Base-by-base conservation (phyloP, 768 basidiomycete species). In the Fistulinella prunicolor region DNA sequence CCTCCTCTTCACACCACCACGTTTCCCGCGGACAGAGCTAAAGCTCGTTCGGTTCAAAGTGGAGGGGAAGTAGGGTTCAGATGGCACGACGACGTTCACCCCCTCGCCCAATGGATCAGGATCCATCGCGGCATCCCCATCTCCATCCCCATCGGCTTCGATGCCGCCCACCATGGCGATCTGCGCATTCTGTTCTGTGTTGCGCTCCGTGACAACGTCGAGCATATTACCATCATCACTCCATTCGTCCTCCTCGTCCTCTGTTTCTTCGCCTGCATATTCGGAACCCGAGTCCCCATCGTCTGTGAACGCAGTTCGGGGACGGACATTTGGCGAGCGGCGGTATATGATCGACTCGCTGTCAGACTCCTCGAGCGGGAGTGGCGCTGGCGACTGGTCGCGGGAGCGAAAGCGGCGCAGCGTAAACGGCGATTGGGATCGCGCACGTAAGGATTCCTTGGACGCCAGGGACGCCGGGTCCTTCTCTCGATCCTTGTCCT, bases 61-160 rank as follows among this genome's bases (percentile, higher is more conserved):
- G 28, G 77, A 77, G 16, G 86, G 85, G 66, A 90, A 90, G 64
- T 89, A 89, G 2, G 89, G 88, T 54, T 90, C 86, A 4, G 81
- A 85, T 1, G 90, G 87, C 1, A 92, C 80, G 53, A 93, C 81
- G 44, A 94, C 85, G 58, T 93, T 94, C 17, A 91, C 87, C 47
- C 92, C 94, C 67, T 96, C 94, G 12, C 94, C 94, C 9, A 94
- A 74, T 0, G 89, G 89, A 66, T 94, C 93, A 1, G 85, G 80
- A 46, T 84, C 82, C 60, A 77, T 62, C 34, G 77, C 70, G 32
- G 62, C 65, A 40, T 86, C 85, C 16, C 69, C 73, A 44, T 86
- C 86, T 2, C 49, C 58, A 10, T 79, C 75, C 9, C 76, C 78
- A 17, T 67, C 65, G 2, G 41, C 43, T n/a, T 67, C 67, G 4